phyloP scores from a whole-genome alignment of 768 basidiomycete species.

The Psilocybe sp. region DNA sequence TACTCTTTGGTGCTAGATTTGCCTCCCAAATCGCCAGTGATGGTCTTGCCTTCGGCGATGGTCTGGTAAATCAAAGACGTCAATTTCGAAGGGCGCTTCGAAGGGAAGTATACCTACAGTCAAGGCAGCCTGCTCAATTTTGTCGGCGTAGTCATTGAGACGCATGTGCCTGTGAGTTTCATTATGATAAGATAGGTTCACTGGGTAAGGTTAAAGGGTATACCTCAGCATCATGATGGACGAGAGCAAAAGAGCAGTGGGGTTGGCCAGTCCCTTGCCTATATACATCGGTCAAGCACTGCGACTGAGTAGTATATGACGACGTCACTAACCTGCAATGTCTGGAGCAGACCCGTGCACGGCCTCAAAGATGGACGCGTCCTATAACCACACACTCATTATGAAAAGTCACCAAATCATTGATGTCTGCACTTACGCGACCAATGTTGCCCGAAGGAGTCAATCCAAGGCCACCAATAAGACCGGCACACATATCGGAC shows the following conservation, averaged over 20 bases:
- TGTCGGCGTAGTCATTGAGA: slow-evolving; percentile 75
- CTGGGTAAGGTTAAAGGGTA: slow-evolving; percentile 18
- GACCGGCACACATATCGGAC: slow-evolving; percentile 97
- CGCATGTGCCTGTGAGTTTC: slow-evolving; percentile 78
- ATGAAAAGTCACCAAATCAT: background rate
- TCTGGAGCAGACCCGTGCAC: slow-evolving; percentile 99
- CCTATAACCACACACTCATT: slow-evolving; percentile 40
- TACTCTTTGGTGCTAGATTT: slow-evolving; percentile 88
- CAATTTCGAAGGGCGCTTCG: slow-evolving; percentile 1
- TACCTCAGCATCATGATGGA: slow-evolving; percentile 98
- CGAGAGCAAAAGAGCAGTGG: slow-evolving; percentile 95
- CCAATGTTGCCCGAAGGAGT: slow-evolving; percentile 99
- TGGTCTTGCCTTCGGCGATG: slow-evolving; percentile 92
- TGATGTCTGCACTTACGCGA: slow-evolving; percentile 52
- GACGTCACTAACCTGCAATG: slow-evolving; percentile 70
- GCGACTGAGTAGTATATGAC: slow-evolving; percentile 3
- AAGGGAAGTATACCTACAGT: slow-evolving; percentile 50
- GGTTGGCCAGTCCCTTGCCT: slow-evolving; percentile 95
- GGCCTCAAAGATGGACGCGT: slow-evolving; percentile 99
- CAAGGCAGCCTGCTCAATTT: slow-evolving; percentile 91
- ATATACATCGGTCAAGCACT: slow-evolving; percentile 4
- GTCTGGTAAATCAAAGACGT: slow-evolving; percentile 51
- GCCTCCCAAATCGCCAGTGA: slow-evolving; percentile 96
- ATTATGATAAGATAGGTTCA: slow-evolving; percentile 7
- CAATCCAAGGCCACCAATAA: slow-evolving; percentile 96